A percentile compares a stretch with the other conserved stretches of the same genome.
These are phyloP conservation scores for Stagonosporopsis chrysanthemi DNA, from an alignment of 2,329 filamentous ascomycete genomes.

Conservation along the genomic window DNA sequence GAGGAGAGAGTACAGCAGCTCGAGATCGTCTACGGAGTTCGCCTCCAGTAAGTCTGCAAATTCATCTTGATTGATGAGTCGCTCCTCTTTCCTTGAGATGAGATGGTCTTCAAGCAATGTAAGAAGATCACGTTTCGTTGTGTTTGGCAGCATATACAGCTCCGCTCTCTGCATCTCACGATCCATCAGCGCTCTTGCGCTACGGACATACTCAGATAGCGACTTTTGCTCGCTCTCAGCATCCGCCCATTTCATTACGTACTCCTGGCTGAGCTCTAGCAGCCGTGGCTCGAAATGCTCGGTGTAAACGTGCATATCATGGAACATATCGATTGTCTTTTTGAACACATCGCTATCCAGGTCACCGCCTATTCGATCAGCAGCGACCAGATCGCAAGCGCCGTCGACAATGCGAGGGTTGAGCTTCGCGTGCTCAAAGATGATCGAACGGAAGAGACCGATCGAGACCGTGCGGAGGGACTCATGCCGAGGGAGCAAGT, in stretches of 20 bases:
- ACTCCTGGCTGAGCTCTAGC: slow-evolving; percentile 70
- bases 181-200: slow-evolving; percentile 72
- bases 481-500: slow-evolving; percentile 76
- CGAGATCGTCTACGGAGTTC: slow-evolving; percentile 73
- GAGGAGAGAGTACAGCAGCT: slow-evolving; percentile 79
- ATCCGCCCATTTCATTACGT: slow-evolving; percentile 74
- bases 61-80: slow-evolving; percentile 66
- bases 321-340: slow-evolving; percentile 80
- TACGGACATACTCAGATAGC: slow-evolving; percentile 77
- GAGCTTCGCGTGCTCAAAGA: slow-evolving; percentile 63
- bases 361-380: slow-evolving; percentile 67
- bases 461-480: slow-evolving; percentile 85
- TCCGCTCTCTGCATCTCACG: slow-evolving; percentile 80
- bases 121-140: slow-evolving; percentile 80
- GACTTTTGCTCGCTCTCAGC: slow-evolving; percentile 66
- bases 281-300: slow-evolving; percentile 81
- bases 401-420: slow-evolving; percentile 68
- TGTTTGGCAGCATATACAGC: slow-evolving; percentile 79
- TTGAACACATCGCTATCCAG: slow-evolving; percentile 71
- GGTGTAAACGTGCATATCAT: slow-evolving; percentile 82
- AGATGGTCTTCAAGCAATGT: slow-evolving; percentile 75
- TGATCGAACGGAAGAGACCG: slow-evolving; percentile 71
- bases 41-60: slow-evolving; percentile 76
- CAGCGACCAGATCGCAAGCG: slow-evolving; percentile 77
- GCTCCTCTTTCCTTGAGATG: slow-evolving; percentile 69